A percentile compares a stretch with the other conserved stretches of the same genome.
Evolutionary conservation across 352 stramenopile species (phyloP).

Genomic region (Thraustochytrium striatum): DNA sequence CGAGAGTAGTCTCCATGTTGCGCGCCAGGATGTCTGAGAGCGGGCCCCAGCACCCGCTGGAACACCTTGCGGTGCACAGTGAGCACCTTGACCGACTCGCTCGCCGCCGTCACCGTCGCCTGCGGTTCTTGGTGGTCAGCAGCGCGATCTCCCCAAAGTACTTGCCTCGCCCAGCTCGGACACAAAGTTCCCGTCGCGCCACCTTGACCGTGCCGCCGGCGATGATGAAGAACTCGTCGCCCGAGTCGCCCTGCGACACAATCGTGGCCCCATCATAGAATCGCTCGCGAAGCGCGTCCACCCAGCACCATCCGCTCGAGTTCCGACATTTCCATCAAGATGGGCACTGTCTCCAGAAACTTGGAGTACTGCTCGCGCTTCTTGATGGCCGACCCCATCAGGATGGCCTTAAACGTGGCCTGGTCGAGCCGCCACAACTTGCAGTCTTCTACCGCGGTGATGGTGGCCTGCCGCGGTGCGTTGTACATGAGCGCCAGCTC

Average conservation of each 20-base stretch:
- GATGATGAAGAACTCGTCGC: constrained; percentile 76
- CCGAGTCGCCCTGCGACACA: constrained; percentile 60
- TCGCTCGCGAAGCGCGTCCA: constrained; percentile 63
- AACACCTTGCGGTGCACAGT: constrained; percentile 78
- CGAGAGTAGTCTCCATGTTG: constrained; percentile 65
- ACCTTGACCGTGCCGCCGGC: constrained; percentile 66
- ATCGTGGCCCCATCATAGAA: constrained; percentile 60
- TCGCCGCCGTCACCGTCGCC: constrained; percentile 83
- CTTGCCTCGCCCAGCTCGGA: constrained; percentile 65
- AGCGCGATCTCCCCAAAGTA: constrained; percentile 92
- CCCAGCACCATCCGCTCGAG: constrained; percentile 71
- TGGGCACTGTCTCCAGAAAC: constrained; percentile 58
- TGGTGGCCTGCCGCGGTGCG: constrained; percentile 82
- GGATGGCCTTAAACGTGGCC: constrained; percentile 70
- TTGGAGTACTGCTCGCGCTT: constrained; percentile 62
- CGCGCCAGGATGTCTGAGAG: constrained; percentile 73
- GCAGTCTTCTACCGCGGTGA: constrained; percentile 71
- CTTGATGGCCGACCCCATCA: constrained; percentile 64
- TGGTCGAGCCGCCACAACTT: constrained; percentile 90
- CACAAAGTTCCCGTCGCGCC: constrained; percentile 61
- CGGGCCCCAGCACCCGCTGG: constrained; percentile 57
- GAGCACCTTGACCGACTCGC: constrained; percentile 70
- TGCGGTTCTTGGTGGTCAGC: constrained; percentile 83
- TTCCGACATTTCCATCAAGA: constrained; percentile 67
- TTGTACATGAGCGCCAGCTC: constrained; percentile 95